phyloP scores from a whole-genome alignment of 2,329 filamentous ascomycete species.

The Rutstroemia sydowiana region DNA sequence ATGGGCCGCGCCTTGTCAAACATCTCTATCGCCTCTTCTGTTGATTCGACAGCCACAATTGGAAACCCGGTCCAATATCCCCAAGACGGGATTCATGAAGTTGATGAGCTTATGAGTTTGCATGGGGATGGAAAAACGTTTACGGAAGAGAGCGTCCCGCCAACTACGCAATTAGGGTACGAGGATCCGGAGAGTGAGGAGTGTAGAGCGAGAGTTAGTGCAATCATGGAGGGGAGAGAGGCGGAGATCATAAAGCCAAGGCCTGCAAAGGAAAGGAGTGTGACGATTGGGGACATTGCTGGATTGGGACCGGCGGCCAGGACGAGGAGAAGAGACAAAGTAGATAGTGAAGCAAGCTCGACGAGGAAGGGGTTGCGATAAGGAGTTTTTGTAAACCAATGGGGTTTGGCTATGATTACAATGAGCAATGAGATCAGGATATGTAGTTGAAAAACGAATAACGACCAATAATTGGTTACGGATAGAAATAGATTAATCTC shows the following conservation, averaged over 20 bases:
- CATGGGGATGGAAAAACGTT: background rate
- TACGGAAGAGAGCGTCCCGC: background rate
- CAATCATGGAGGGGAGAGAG: conserved; percentile 14
- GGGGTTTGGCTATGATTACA: too few species aligned
- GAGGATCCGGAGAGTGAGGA: conserved; percentile 27
- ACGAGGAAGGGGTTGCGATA: background rate
- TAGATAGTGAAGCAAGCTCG: background rate
- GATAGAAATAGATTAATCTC: too few species aligned
- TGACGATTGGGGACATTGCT: background rate
- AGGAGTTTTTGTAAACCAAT: background rate
- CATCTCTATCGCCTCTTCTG: conserved; percentile 40
- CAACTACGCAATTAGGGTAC: conserved; percentile 27
- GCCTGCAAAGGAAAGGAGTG: background rate
- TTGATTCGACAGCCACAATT: conserved; percentile 32
- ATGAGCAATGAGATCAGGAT: too few species aligned
- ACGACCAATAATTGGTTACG: too few species aligned
- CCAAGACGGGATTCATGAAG: conserved; percentile 8
- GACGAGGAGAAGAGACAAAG: background rate
- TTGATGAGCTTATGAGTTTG: background rate
- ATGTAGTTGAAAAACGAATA: too few species aligned
- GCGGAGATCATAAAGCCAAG: background rate
- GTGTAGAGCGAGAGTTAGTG: conserved; percentile 16
- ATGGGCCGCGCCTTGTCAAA: conserved; percentile 54
- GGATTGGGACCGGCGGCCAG: background rate
- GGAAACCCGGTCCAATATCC: conserved; percentile 25